phyloP scores from a whole-genome alignment of 2,329 filamentous ascomycete species.

The Fusarium equiseti region DNA sequence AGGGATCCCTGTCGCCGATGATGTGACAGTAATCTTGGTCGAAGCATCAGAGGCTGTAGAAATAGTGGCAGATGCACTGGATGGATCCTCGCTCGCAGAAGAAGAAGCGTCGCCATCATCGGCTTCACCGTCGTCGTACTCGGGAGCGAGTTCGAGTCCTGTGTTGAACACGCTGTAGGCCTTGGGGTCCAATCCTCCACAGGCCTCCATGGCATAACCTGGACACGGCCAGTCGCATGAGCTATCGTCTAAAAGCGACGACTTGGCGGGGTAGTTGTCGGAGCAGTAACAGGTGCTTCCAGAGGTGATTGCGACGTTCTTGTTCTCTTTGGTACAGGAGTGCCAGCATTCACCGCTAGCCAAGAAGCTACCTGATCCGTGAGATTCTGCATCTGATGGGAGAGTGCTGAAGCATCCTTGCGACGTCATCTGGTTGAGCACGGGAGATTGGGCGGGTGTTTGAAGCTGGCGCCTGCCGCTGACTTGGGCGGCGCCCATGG shows the following conservation, averaged over 20 bases:
- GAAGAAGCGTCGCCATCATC: neutral
- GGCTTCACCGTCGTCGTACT: neutral
- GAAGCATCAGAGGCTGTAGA: neutral
- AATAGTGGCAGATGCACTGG: neutral
- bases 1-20: neutral
- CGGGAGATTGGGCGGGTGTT: slow-evolving; percentile 37
- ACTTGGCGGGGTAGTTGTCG: slow-evolving; percentile 21
- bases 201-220: slow-evolving; percentile 18
- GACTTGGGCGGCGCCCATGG: neutral
- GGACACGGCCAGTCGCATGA: slow-evolving; percentile 31
- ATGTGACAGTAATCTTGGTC: neutral
- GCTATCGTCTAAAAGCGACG: slow-evolving; percentile 17
- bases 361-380: neutral
- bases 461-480: slow-evolving; percentile 48
- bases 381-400: neutral
- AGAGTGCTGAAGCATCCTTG: slow-evolving; percentile 36
- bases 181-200: slow-evolving; percentile 14
- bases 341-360: slow-evolving; percentile 2
- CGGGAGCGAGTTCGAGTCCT: neutral
- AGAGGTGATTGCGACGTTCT: slow-evolving; percentile 9
- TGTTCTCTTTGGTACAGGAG: neutral
- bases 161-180: slow-evolving; percentile 31
- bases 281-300: slow-evolving; percentile 28
- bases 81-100: neutral
- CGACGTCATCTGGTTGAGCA: neutral